Evolutionary conservation across 1,139 yeast species (phyloP).

Genomic region (Yamadazyma buinensis): DNA sequence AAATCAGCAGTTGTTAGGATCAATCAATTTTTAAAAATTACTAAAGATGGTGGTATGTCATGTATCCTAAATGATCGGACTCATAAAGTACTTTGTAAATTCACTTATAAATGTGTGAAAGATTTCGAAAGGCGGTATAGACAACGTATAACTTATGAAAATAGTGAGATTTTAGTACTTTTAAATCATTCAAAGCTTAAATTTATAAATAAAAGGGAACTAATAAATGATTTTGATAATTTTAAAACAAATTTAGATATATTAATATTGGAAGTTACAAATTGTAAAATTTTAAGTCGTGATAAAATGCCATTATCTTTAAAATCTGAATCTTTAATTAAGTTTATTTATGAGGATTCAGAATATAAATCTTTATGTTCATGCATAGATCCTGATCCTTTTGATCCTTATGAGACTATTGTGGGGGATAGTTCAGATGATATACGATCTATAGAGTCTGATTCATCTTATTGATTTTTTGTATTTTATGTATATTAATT

Average conservation of each 20-base stretch:
- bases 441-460: conserved; percentile 1
- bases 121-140: conserved; percentile 27
- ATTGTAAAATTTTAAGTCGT: conserved; percentile 25
- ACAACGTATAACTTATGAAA: conserved; percentile 31
- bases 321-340: conserved; percentile 16
- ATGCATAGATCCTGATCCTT: neutral
- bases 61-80: conserved; percentile 30
- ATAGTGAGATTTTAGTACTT: conserved; percentile 22
- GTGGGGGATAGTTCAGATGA: too few relatives aligned
- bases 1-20: conserved; percentile 28
- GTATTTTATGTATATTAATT: too few relatives aligned
- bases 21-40: conserved; percentile 18
- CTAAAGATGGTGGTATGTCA: conserved; percentile 21
- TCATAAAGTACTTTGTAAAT: conserved; percentile 27
- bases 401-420: neutral
- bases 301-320: conserved; percentile 23
- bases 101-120: conserved; percentile 26
- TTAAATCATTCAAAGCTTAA: conserved; percentile 24
- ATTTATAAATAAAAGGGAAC: conserved; percentile 17
- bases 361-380: conserved; percentile 1
- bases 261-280: conserved; percentile 22
- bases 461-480: neutral
- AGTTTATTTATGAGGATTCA: conserved; percentile 21
- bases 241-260: conserved; percentile 13
- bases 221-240: conserved; percentile 13